Percentiles rank a stretch among this genome's conserved stretches.
phyloP scores from a whole-genome alignment of 148 eudicot species.

The Vaccinium darrowii region DNA sequence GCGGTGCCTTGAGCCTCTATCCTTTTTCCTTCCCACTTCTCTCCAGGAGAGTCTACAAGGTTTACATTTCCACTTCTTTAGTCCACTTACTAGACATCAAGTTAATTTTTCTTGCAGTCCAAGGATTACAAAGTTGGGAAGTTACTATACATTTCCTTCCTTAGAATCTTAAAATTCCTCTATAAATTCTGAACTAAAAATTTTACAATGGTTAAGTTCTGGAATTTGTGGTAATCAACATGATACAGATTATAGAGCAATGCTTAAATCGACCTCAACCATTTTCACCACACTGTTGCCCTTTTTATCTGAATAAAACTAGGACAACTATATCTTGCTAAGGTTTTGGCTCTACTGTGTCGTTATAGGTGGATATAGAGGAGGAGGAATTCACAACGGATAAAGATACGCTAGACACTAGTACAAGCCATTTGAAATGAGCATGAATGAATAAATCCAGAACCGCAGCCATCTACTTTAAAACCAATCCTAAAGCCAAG shows the following conservation, averaged over 20 bases:
- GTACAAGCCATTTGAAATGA: neutral
- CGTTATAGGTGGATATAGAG: neutral
- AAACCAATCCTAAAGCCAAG: neutral
- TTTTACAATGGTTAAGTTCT: neutral
- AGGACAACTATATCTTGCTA: neutral
- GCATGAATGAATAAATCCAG: neutral
- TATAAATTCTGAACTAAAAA: neutral
- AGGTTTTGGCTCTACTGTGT: neutral
- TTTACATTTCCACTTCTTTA: neutral
- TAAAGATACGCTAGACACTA: neutral
- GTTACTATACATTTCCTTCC: neutral
- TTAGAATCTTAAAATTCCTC: neutral
- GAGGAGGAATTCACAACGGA: neutral
- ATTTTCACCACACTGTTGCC: neutral
- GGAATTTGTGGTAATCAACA: neutral
- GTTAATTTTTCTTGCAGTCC: neutral
- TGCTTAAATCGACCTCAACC: neutral
- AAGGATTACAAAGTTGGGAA: neutral
- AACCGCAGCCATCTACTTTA: conserved; percentile 1
- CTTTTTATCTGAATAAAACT: too few species aligned
- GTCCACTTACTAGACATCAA: neutral
- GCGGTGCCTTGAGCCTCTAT: neutral
- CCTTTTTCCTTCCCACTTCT: neutral
- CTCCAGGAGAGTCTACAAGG: conserved; percentile 1
- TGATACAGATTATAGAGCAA: neutral